Conservation (phyloP, 73 alveolate species). For the Paramecium octaurelia region DNA sequence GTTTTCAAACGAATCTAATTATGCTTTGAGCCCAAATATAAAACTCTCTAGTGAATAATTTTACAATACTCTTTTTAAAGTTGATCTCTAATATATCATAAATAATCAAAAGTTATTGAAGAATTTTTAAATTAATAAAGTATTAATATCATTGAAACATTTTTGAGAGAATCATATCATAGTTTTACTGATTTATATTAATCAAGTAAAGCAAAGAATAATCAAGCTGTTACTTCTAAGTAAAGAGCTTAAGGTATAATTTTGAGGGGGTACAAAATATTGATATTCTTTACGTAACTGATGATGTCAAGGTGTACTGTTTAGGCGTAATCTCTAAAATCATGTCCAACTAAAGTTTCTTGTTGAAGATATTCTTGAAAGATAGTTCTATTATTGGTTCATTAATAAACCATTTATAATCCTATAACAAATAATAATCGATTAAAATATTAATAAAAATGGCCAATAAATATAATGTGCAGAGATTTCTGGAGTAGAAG, state of each 20-base stretch:
- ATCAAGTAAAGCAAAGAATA: not conserved
- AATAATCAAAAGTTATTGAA: too few species aligned
- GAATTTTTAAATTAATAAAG: too few species aligned
- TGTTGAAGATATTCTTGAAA: not conserved
- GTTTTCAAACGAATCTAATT: too few species aligned
- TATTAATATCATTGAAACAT: too few species aligned
- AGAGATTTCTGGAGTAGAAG: not conserved
- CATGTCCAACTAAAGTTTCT: not conserved
- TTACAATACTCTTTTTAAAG: too few species aligned
- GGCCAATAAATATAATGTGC: not conserved
- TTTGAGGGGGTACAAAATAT: not conserved
- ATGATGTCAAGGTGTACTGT: not conserved
- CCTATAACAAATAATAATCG: constrained; percentile 46
- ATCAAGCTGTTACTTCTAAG: not conserved
- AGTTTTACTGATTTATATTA: too few species aligned
- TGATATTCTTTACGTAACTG: not conserved
- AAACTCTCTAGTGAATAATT: too few species aligned
- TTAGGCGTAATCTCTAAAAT: not conserved
- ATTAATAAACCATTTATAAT: constrained; percentile 3
- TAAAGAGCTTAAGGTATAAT: not conserved
- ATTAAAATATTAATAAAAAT: not conserved
- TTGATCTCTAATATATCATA: too few species aligned
- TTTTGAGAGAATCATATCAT: too few species aligned
- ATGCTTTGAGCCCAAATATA: too few species aligned
- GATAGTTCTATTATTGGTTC: not conserved